Evolutionary conservation across 2,329 filamentous ascomycete genomes (phyloP), one percentile per base, ranked within the genome.

Genomic region (Chalaropsis thielavioides): DNA sequence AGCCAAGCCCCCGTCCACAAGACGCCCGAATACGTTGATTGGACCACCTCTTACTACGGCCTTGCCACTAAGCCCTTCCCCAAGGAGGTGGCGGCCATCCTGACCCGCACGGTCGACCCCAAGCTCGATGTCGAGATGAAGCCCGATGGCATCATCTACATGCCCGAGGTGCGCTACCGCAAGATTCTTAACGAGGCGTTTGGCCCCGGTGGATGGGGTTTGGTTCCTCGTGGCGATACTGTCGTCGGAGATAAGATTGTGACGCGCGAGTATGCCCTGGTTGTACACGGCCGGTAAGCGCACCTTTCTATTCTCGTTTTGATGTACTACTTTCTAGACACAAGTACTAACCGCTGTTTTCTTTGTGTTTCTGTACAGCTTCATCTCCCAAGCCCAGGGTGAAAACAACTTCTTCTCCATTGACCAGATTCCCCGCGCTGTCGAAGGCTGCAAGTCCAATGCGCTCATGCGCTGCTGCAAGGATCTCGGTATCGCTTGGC

Each of bases 391-490:
- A 70, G 91, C 94, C 0, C 88, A 94, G 69, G 94, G 94, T 73
- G 94, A 97, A 76, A 92, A 96, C 78, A 84, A 89, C 69, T 99
- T 95, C 77, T 99, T 97, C 77, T 84, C 83, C 70, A 83, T 90
- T 41, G 92, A 96, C 70, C 88, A 88, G 64, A 91, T 99, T 68
- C 91, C 94, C 31, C 96, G 92, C 1, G 92, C 94, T 8, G 92
- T 92, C 67, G 94, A 99, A 76, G 94, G 94, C 63, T 95, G 91
- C 81, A 96, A 96, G 77, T 96, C 91, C 68, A 99, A 99, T 73
- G 94, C 94, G 13, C 81, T 99, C 69, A 95, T 97, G 86, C 89
- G 94, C 66, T 97, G 92, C 81, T 97, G 94, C 80, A 99, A 99
- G 78, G 94, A 99, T 75, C 78, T 99, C 40, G 94, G 94, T 43